Percentiles rank a stretch among this genome's conserved stretches.
phyloP scores from a whole-genome alignment of 129 eudicot genomes.

The Mikania micrantha region DNA sequence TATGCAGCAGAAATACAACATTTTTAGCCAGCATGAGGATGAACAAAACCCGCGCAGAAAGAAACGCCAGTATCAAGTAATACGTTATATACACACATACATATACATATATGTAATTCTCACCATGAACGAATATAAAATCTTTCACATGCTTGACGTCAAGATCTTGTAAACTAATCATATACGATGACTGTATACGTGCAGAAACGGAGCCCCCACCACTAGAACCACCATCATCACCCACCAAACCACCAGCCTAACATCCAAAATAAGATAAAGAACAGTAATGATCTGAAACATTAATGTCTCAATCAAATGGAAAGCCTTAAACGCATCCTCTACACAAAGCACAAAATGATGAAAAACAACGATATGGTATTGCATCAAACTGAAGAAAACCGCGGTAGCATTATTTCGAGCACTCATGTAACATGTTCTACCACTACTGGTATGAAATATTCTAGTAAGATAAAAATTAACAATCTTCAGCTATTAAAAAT shows the following conservation, averaged over 20 bases:
- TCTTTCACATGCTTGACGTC: slow-evolving; percentile 92
- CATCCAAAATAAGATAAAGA: slow-evolving; percentile 26
- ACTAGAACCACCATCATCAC: slow-evolving; percentile 61
- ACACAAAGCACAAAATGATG: slow-evolving; percentile 6
- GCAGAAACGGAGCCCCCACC: slow-evolving; percentile 69
- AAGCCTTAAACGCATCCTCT: background rate
- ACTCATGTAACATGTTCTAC: background rate
- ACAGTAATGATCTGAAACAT: background rate
- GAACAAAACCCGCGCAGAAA: background rate
- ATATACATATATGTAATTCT: slow-evolving; percentile 23
- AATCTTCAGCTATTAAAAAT: background rate
- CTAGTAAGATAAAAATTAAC: background rate
- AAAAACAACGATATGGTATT: background rate
- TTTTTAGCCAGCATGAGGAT: background rate
- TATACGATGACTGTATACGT: slow-evolving; percentile 76
- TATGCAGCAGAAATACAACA: slow-evolving; percentile 1
- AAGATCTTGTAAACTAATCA: slow-evolving; percentile 63
- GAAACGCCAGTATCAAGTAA: background rate
- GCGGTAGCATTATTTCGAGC: background rate
- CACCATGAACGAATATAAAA: slow-evolving; percentile 80
- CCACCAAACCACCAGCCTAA: slow-evolving; percentile 87
- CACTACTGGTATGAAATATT: background rate
- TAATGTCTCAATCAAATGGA: slow-evolving; percentile 1
- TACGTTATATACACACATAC: background rate
- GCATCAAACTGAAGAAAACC: background rate